Base-by-base conservation (phyloP, 1,284 basidiomycete genomes). In the Ceratobasidium sp. region DNA sequence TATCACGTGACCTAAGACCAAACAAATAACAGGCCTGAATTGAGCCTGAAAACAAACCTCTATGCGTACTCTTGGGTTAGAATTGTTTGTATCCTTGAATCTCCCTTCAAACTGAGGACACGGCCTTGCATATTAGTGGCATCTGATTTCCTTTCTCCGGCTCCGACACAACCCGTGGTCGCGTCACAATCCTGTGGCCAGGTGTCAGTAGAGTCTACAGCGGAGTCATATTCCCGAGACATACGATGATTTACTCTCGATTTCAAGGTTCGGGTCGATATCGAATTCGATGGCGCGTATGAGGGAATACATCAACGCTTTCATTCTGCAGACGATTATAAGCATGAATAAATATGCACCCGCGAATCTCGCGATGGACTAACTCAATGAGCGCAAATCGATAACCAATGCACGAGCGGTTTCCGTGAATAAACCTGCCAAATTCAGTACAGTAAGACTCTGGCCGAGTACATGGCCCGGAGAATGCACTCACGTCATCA, bases 401-500 rank as follows among this genome's bases (percentile, higher is more conserved):
- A 43, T 62, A 77, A 3, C 77, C 77, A 54, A 78, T 76, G 54
- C 77, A 78, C 0, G 76, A 68, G 43, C 68, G 54, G 9, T 62
- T 65, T 25, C 77, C 77, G 13, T 70, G 52, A 8, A 70, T 57
- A 25, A 70, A 70, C 1, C 68, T 70, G 8, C 5, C 17, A 51
- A 3, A 17, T 1, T 1, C 2, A 6, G 15, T 67, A 25, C 11
- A 25, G 57, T 15, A 25, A 44, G 54, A 43, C 32, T 34, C 51
- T 15, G 22, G 6, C 5, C 8, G 40, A 43, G 44, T 32, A 65
- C 44, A 82, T 82, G 46, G 76, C 56, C 46, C 19, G 22, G n/a
- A 52, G 59, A 79, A 80, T 79, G 5, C 11, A 71, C 77, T 40
- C n/a, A 93, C 0, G 88, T 87, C 65, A 92, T 82, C 80, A 89